A percentile compares a stretch with the other conserved stretches of the same genome.
Evolutionary conservation across 208 protist species (phyloP).

Genomic region (Acanthamoeba triangularis): DNA sequence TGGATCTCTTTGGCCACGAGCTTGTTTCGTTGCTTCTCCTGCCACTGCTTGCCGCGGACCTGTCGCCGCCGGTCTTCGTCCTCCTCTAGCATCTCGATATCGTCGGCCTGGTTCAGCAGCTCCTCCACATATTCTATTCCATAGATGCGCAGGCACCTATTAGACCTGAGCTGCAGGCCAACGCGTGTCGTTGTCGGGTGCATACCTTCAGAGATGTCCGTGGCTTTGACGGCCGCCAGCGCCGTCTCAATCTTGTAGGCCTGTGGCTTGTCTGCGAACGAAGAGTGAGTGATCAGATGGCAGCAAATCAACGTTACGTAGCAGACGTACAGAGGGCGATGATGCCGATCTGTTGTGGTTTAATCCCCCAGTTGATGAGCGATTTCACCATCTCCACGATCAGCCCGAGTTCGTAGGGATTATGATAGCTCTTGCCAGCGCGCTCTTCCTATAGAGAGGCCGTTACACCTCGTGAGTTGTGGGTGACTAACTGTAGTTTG

Average conservation of each 20-base stretch:
- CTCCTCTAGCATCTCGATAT: constrained; percentile 37
- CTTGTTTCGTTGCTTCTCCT: constrained; percentile 73
- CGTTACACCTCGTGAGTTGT: background rate
- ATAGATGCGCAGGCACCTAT: background rate
- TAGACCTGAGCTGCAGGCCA: background rate
- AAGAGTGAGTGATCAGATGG: background rate
- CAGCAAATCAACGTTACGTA: background rate
- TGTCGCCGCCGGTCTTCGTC: background rate
- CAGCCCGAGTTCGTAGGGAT: constrained; percentile 81
- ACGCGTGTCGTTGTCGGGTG: background rate
- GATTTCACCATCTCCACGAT: constrained; percentile 80
- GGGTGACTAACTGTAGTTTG: background rate
- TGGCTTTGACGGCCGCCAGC: constrained; percentile 62
- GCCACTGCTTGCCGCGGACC: constrained; percentile 60
- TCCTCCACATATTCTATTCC: constrained; percentile 51
- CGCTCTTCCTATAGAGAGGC: constrained; percentile 44
- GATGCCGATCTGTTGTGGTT: constrained; percentile 85
- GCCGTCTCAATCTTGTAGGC: constrained; percentile 68
- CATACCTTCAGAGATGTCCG: constrained; percentile 35
- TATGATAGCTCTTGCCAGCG: constrained; percentile 79
- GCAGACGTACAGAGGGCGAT: constrained; percentile 86
- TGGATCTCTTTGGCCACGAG: constrained; percentile 66
- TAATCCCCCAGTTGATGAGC: constrained; percentile 79
- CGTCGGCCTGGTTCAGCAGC: constrained; percentile 66
- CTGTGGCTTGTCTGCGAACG: constrained; percentile 84